phyloP scores from a whole-genome alignment of 257 asterid genomes.

The Przewalskia tangutica region DNA sequence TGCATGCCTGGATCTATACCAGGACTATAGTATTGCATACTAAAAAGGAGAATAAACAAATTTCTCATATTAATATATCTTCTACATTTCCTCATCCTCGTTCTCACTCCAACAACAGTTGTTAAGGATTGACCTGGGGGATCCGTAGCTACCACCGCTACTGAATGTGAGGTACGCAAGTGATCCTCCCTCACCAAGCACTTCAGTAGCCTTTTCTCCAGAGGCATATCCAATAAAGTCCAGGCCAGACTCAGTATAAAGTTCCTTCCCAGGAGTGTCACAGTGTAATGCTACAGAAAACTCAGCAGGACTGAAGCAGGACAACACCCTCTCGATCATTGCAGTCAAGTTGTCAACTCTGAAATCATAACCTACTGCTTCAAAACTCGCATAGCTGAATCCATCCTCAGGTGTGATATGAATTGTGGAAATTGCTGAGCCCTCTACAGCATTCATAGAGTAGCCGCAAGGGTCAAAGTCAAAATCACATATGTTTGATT shows the following conservation, averaged over 20 bases:
- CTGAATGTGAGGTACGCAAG: slow-evolving; percentile 36
- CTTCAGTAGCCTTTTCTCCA: slow-evolving; percentile 44
- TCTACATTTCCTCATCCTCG: slow-evolving; percentile 1
- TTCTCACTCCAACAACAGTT: slow-evolving; percentile 29
- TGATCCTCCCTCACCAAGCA: slow-evolving; percentile 44
- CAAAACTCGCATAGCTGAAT: slow-evolving; percentile 84
- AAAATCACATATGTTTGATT: slow-evolving; percentile 58
- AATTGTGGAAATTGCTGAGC: slow-evolving; percentile 52
- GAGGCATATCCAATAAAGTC: slow-evolving; percentile 33
- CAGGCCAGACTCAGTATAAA: slow-evolving; percentile 16
- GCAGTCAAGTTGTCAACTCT: slow-evolving; percentile 22
- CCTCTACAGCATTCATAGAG: slow-evolving; percentile 74
- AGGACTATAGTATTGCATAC: not conserved
- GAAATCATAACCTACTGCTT: slow-evolving; percentile 65
- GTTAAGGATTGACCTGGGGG: slow-evolving; percentile 52
- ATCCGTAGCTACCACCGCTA: slow-evolving; percentile 36
- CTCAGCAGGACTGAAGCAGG: slow-evolving; percentile 58
- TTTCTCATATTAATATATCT: not conserved
- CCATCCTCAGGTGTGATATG: slow-evolving; percentile 82
- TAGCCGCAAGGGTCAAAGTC: slow-evolving; percentile 86
- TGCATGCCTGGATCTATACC: not conserved
- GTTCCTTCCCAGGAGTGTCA: slow-evolving; percentile 26
- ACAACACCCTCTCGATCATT: slow-evolving; percentile 57
- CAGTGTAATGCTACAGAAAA: slow-evolving; percentile 62
- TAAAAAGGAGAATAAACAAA: not conserved